These are phyloP conservation scores for Colletotrichum liriopes DNA, from an alignment of 2,329 filamentous ascomycete genomes.

Conservation along the genomic window DNA sequence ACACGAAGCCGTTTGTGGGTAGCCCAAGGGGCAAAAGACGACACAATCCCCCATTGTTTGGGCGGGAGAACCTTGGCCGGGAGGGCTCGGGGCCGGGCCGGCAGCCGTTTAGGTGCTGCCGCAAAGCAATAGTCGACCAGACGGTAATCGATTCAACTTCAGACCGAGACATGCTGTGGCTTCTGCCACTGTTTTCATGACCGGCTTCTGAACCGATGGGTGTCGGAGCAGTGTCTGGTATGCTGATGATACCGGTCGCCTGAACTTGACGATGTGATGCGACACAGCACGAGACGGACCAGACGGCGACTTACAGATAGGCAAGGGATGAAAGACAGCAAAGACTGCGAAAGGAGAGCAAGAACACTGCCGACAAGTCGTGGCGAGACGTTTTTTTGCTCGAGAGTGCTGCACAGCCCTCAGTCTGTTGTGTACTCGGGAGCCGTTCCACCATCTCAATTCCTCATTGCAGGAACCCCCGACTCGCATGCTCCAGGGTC, in stretches of 20 bases:
- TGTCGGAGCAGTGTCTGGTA: neutral
- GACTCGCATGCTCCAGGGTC: constrained; percentile 1
- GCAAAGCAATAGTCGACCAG: constrained; percentile 7
- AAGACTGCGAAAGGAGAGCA: constrained; percentile 11
- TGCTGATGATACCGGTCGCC: constrained; percentile 11
- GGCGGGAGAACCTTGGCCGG: neutral
- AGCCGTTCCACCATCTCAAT: constrained; percentile 25
- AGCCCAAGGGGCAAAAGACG: constrained; percentile 8
- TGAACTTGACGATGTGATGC: constrained; percentile 7
- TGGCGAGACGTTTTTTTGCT: neutral
- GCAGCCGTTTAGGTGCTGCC: constrained; percentile 3
- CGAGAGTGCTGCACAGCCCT: constrained; percentile 34
- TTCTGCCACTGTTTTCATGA: neutral
- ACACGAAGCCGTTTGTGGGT: constrained; percentile 5
- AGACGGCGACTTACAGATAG: constrained; percentile 12
- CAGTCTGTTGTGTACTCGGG: constrained; percentile 25
- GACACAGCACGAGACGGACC: constrained; percentile 11
- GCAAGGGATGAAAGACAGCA: constrained; percentile 7
- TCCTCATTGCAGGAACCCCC: constrained; percentile 8
- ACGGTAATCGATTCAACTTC: neutral
- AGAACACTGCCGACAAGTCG: constrained; percentile 10
- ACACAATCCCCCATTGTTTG: constrained; percentile 15
- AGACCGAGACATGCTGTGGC: constrained; percentile 9
- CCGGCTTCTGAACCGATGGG: neutral
- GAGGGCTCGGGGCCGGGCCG: constrained; percentile 17